Percentiles rank a stretch among this genome's conserved stretches.
Evolutionary conservation across 2,329 filamentous ascomycete species (phyloP).

Genomic region (Scedosporium apiospermum): DNA sequence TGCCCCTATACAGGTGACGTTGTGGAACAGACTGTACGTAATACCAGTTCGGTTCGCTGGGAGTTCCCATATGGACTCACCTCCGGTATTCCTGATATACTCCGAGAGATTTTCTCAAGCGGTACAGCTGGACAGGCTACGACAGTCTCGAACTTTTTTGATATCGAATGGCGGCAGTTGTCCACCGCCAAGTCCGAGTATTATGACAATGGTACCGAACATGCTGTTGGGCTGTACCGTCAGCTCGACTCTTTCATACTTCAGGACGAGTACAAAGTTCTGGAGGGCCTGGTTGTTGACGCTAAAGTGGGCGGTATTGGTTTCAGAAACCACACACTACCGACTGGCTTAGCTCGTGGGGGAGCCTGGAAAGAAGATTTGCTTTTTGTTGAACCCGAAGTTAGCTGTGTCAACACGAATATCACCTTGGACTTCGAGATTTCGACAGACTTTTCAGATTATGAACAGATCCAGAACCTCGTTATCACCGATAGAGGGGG

Average conservation of each 20-base stretch:
- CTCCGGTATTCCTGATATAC: not conserved
- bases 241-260: constrained; percentile 18
- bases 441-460: no score
- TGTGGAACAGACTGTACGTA: no score
- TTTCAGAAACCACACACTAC: constrained; percentile 32
- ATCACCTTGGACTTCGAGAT: constrained; percentile 29
- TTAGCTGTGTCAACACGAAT: constrained; percentile 31
- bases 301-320: constrained; percentile 28
- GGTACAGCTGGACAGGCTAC: not conserved
- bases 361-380: constrained; percentile 36
- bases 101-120: not conserved
- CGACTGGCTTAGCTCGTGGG: constrained; percentile 15
- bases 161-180: constrained; percentile 24
- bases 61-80: no score
- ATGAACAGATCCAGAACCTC: no score
- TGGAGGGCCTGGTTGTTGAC: constrained; percentile 34
- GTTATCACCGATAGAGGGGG: constrained; percentile 32
- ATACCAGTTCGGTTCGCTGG: no score
- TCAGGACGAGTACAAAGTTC: constrained; percentile 17
- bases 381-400: constrained; percentile 34
- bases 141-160: constrained; percentile 30
- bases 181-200: not conserved
- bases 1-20: no score
- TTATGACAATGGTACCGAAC: not conserved
- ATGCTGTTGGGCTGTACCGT: constrained; percentile 2